phyloP scores from a whole-genome alignment of 768 basidiomycete species.

The Dioszegia crocea region DNA sequence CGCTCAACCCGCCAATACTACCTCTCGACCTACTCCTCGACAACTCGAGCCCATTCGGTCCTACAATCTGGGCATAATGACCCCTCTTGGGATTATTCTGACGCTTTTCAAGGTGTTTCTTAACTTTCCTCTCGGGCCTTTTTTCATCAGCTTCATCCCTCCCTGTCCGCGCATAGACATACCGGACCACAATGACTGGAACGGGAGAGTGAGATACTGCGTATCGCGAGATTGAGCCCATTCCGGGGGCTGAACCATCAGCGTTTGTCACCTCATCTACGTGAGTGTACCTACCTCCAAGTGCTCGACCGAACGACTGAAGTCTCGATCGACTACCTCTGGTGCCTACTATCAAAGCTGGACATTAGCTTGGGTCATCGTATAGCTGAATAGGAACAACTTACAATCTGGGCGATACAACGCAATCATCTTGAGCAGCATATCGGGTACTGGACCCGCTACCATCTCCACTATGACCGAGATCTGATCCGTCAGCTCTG shows the following conservation, averaged over 20 bases:
- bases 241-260: slow-evolving; percentile 52
- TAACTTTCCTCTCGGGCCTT: slow-evolving; percentile 73
- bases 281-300: slow-evolving; percentile 46
- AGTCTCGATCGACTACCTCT: slow-evolving; percentile 63
- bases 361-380: background rate
- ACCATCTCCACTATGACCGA: slow-evolving; percentile 91
- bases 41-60: slow-evolving; percentile 37
- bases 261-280: background rate
- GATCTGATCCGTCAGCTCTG: slow-evolving; percentile 54
- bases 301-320: slow-evolving; percentile 57
- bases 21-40: slow-evolving; percentile 38
- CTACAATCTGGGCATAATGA: slow-evolving; percentile 48
- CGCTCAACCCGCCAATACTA: slow-evolving; percentile 14
- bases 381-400: slow-evolving; percentile 11
- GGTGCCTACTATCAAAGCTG: slow-evolving; percentile 81
- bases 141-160: background rate
- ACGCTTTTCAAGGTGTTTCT: slow-evolving; percentile 78
- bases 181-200: slow-evolving; percentile 87
- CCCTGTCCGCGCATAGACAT: slow-evolving; percentile 13
- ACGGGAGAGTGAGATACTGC: slow-evolving; percentile 89
- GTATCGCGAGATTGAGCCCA: slow-evolving; percentile 63
- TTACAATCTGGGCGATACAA: slow-evolving; percentile 53
- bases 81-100: slow-evolving; percentile 84
- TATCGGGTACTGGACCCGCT: slow-evolving; percentile 81
- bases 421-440: slow-evolving; percentile 85